A percentile compares a stretch with the other conserved stretches of the same genome.
phyloP scores from a whole-genome alignment of 768 basidiomycete genomes.

The Boletus rubroflammeus region DNA sequence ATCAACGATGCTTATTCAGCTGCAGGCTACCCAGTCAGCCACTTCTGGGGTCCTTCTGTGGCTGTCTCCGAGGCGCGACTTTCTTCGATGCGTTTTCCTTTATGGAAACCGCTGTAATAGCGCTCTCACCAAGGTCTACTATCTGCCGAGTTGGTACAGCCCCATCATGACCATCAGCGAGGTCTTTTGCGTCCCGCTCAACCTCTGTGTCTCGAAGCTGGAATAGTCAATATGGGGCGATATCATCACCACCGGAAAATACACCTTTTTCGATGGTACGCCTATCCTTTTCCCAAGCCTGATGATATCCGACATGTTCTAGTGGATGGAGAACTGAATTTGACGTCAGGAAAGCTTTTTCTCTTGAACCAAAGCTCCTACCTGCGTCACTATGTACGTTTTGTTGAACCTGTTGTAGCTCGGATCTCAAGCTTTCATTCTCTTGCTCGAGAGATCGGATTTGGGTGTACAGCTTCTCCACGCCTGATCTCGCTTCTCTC shows the following conservation, averaged over 20 bases:
- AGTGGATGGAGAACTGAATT: background rate
- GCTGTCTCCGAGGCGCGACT: no score
- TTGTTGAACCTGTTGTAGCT: constrained; percentile 2
- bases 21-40: no score
- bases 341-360: background rate
- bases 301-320: background rate
- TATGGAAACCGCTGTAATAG: background rate
- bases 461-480: constrained; percentile 8
- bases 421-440: constrained; percentile 1
- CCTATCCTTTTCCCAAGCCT: constrained; percentile 14
- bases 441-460: constrained; percentile 10
- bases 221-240: background rate
- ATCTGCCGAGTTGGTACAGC: background rate
- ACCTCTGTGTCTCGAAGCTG: constrained; percentile 18
- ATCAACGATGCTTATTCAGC: no score
- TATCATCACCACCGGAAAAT: background rate
- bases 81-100: no score
- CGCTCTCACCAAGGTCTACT: constrained; percentile 8
- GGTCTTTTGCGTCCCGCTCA: constrained; percentile 13
- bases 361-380: background rate
- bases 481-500: background rate
- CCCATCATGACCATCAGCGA: background rate
- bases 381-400: background rate
- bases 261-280: constrained; percentile 15
- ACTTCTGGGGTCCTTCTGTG: no score